A percentile compares a stretch with the other conserved stretches of the same genome.
Evolutionary conservation across 495 filamentous ascomycete species (phyloP).

Genomic region (Neurospora sp.): DNA sequence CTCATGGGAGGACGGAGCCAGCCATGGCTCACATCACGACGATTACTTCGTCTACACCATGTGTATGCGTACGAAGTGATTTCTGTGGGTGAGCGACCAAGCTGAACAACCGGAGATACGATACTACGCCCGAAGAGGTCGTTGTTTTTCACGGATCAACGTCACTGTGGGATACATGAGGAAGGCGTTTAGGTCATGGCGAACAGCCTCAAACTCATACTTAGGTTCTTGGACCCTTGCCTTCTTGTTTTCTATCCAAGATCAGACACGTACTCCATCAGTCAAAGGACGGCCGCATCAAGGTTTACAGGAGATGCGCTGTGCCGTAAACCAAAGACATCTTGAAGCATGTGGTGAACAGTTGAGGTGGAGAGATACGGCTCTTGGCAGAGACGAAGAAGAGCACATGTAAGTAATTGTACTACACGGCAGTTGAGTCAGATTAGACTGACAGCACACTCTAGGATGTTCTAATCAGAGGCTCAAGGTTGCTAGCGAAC

Average conservation of each 20-base stretch:
- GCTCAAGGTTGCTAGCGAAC: neutral
- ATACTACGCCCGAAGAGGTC: neutral
- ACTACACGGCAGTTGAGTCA: neutral
- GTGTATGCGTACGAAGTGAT: neutral
- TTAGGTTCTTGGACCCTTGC: neutral
- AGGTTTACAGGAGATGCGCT: neutral
- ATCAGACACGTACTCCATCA: neutral
- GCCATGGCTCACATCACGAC: neutral
- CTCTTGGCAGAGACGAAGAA: neutral
- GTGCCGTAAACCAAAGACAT: neutral
- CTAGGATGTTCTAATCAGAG: neutral
- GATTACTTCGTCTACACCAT: neutral
- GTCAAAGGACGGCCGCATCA: neutral
- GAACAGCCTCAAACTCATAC: neutral
- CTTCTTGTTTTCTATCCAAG: neutral
- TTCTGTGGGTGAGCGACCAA: neutral
- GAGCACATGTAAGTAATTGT: neutral
- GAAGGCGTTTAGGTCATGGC: neutral
- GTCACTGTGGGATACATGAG: neutral
- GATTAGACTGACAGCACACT: neutral
- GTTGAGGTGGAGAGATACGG: neutral
- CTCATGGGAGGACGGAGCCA: neutral
- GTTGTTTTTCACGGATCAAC: neutral
- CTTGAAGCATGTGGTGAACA: neutral
- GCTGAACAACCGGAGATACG: neutral